These are phyloP conservation scores for Boletus vermiculosoides DNA, from an alignment of 768 basidiomycete genomes.

Conservation along the genomic window DNA sequence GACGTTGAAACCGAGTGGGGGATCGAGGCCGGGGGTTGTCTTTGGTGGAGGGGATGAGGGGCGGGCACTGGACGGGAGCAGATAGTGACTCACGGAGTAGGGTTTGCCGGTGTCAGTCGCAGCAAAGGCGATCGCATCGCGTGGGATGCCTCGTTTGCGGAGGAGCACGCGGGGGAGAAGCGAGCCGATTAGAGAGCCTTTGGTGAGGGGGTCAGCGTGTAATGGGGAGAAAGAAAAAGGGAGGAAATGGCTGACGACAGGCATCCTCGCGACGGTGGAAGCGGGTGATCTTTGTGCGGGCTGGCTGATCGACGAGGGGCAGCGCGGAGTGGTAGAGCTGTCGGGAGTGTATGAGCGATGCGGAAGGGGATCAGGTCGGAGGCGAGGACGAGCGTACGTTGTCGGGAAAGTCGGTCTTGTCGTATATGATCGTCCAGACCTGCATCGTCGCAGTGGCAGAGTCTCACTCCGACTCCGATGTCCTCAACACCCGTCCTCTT, in stretches of 20 bases:
- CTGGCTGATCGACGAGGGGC: constrained; percentile 53
- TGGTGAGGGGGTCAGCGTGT: constrained; percentile 2
- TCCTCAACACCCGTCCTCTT: constrained; percentile 34
- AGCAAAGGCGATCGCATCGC: constrained; percentile 48
- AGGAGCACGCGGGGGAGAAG: constrained; percentile 68
- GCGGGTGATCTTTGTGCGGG: constrained; percentile 54
- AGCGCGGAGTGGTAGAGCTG: constrained; percentile 68
- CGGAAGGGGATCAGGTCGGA: background rate
- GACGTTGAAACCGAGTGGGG: constrained; percentile 75
- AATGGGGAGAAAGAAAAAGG: too few relatives aligned
- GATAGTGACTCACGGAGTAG: constrained; percentile 59
- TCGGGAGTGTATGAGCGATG: constrained; percentile 1
- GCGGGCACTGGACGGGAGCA: background rate
- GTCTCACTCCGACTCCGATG: constrained; percentile 24
- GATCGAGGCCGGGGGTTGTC: constrained; percentile 44
- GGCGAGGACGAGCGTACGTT: constrained; percentile 29
- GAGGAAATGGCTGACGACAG: constrained; percentile 48
- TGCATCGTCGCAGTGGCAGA: constrained; percentile 37
- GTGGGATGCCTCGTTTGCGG: constrained; percentile 52
- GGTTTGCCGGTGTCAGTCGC: constrained; percentile 71
- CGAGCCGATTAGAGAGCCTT: constrained; percentile 77
- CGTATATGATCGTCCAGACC: constrained; percentile 42
- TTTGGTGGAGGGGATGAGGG: constrained; percentile 24
- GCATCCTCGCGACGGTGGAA: constrained; percentile 75
- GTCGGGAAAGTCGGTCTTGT: constrained; percentile 35